Evolutionary conservation across 129 eudicot species (phyloP), one percentile per base, ranked within the genome.

Genomic region (Flaveria linearis): DNA sequence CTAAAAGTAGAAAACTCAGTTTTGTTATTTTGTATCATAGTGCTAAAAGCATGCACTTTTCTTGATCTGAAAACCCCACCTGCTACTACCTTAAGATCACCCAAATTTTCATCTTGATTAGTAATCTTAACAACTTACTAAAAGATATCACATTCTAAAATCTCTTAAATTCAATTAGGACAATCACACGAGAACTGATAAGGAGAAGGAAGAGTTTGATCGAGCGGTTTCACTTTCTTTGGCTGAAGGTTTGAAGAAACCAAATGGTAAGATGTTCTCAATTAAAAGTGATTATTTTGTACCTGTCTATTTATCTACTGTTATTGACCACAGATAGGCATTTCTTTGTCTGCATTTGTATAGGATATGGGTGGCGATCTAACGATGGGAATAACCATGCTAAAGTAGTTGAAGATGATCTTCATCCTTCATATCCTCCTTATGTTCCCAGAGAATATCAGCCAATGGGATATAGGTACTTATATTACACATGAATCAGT

Each of bases 161-260:
- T 30, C 68, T 73, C 23, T 68, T 4, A 45, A 71, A 49, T 76
- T 65, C 78, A 72, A 58, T 71, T 85, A 91, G 99, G 94, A 88
- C 76, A 96, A 91, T 79, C 88, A 86, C 7, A 69, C 92, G 74
- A 82, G 94, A 71, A 69, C 88, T 64, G 83, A 81, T 30, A 91
- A 82, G 74, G 99, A 95, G 68, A 90, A 82, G 84, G 97, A 89
- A 86, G 97, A 95, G 56, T 72, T 95, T 49, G 99, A 91, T 69
- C 91, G 89, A 64, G 92, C 97, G 28, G 84, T 89, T 71, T 89
- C 90, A 73, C 94, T 86, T 65, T 95, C 99, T 82, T 67, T 91
- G 81, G 85, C 88, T 26, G 99, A 91, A 83, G 92, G 87, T 74
- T 80, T 86, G 67, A 89, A 85, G 76, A 82, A 89, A 84, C 92